Base-by-base conservation (phyloP, 306 rosid genomes). In the Erythrophleum fordii region DNA sequence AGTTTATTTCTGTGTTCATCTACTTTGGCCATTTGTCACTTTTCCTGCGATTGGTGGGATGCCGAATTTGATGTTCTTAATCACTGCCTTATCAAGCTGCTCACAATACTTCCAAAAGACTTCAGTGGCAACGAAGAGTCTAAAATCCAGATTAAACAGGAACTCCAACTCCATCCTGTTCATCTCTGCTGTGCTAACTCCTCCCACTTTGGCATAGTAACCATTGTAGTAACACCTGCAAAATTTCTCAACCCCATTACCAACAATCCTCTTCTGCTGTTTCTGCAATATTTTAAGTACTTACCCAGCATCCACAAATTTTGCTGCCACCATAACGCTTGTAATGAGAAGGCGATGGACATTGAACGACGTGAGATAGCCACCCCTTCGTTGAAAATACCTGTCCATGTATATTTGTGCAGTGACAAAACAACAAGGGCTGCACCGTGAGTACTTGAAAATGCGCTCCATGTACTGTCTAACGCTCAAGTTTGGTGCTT, bases 391-490 rank as follows among this genome's bases (percentile, higher is more conserved):
- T 10, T 77, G 87, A 60, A 88, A 41, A 64, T 66, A 91, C 72
- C 91, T 91, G 58, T 93, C 91, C 22, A 91, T 53, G 87, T 93
- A 91, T 45, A 93, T 91, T 39, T 93, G 87, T 26, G 94, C 94
- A 41, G 80, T 81, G 49, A 93, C 87, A 69, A 86, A 85, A 80
- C 94, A 93, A 52, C 86, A 86, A 42, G 90, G 68, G 74, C 90
- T 90, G 83, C 97, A 93, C 16, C 52, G 60, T 3, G 80, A 20
- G 81, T 93, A 89, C 91, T 83, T 88, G 75, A 77, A 83, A 22
- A 93, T 91, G 29, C 94, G 89, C 56, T 91, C 88, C 35, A 85
- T 29, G 52, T 93, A 93, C n/a, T 77, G 81, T 58, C 73, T 81
- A 14, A 88, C 51, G 79, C 87, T 83, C 87, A 88, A n/a, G 71